Evolutionary conservation across 1,284 basidiomycete species (phyloP).

Genomic region (Ganoderma multipileum): DNA sequence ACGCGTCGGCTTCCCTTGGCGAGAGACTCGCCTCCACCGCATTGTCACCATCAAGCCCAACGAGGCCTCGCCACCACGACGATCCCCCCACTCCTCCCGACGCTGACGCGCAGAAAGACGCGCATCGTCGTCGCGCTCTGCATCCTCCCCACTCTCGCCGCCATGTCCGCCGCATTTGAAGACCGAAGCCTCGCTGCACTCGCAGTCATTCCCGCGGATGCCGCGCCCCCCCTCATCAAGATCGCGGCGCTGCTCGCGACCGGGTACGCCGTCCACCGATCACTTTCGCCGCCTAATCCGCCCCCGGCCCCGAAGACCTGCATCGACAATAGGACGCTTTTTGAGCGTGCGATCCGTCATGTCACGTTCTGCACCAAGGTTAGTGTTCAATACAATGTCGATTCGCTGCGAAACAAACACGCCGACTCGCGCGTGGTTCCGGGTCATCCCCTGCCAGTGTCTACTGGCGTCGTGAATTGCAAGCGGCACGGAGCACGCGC

Average conservation of each 20-base stretch:
- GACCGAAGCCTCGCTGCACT: neutral
- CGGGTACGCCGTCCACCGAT: slow-evolving; percentile 35
- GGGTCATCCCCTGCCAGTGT: neutral
- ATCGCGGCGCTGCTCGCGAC: slow-evolving; percentile 35
- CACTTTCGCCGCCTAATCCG: slow-evolving; percentile 39
- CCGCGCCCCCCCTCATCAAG: slow-evolving; percentile 30
- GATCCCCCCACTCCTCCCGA: neutral
- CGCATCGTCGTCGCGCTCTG: slow-evolving; percentile 6
- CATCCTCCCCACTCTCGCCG: slow-evolving; percentile 2
- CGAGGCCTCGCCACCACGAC: neutral
- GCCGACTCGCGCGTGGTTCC: neutral
- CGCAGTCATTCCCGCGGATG: slow-evolving; percentile 5
- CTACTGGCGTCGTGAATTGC: neutral
- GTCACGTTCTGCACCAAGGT: slow-evolving; percentile 43
- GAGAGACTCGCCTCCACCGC: neutral
- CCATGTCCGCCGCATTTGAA: slow-evolving; percentile 17
- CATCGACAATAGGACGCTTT: slow-evolving; percentile 36
- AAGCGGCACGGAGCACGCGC: neutral
- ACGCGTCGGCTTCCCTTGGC: neutral
- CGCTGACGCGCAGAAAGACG: neutral
- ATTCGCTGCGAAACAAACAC: neutral
- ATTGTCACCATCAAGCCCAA: neutral
- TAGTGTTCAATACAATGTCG: slow-evolving; percentile 10
- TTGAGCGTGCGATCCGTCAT: slow-evolving; percentile 39
- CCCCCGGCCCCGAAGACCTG: slow-evolving; percentile 35